Conservation (phyloP, 331 rosid genomes). For the Pyracantha coccinea region DNA sequence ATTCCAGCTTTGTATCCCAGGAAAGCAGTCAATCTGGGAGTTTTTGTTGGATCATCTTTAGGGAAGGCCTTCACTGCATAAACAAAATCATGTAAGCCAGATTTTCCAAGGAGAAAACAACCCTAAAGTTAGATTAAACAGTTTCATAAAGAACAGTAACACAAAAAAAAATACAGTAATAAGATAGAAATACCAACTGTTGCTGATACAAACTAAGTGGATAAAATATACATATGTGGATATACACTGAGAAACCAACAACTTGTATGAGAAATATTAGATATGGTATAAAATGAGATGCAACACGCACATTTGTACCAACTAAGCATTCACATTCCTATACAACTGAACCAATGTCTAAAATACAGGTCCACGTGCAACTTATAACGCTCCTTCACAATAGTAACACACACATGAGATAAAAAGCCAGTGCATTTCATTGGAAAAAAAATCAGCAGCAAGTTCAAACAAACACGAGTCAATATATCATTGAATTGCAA, state of each 20-base stretch:
- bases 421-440: too few relatives aligned
- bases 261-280: background rate
- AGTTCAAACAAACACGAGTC: background rate
- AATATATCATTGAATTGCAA: background rate
- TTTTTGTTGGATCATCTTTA: slow-evolving; percentile 45
- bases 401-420: background rate
- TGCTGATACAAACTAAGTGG: background rate
- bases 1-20: slow-evolving; percentile 77
- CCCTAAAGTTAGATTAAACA: background rate
- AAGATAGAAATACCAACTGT: too few relatives aligned
- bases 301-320: background rate
- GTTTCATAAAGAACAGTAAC: background rate
- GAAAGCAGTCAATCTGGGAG: slow-evolving; percentile 68
- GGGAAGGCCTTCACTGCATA: slow-evolving; percentile 76
- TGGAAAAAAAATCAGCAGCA: background rate
- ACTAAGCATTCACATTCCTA: background rate
- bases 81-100: background rate
- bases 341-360: too few relatives aligned
- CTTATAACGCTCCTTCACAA: background rate
- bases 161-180: background rate
- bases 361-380: background rate
- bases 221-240: background rate
- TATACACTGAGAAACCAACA: background rate
- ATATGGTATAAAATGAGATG: background rate
- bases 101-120: background rate